These are phyloP conservation scores for Erythrobasidium yunnanense DNA, from an alignment of 768 basidiomycete genomes.

Conservation along the genomic window DNA sequence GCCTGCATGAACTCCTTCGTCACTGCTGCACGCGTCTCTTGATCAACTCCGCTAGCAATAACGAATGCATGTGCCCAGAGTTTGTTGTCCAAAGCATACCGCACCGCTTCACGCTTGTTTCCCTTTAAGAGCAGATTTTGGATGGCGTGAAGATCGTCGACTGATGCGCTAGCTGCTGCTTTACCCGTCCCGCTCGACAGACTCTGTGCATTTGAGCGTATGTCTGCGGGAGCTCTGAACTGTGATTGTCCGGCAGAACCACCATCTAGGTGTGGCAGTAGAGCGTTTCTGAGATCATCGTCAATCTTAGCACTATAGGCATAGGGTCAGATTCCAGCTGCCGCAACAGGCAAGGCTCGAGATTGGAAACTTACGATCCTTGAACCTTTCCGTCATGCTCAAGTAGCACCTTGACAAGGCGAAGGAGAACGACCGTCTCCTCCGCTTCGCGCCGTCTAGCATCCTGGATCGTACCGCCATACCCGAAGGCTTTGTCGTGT, in stretches of 20 bases:
- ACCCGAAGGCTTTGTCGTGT: slow-evolving; percentile 52
- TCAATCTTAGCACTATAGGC: slow-evolving; percentile 50
- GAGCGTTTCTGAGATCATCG: slow-evolving; percentile 57
- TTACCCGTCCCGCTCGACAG: too few relatives aligned
- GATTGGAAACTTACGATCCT: slow-evolving; percentile 58
- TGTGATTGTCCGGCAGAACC: background rate
- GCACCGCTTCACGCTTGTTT: slow-evolving; percentile 72
- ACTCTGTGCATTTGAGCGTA: background rate
- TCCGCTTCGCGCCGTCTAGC: slow-evolving; percentile 55
- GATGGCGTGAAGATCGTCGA: slow-evolving; percentile 63
- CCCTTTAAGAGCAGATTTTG: slow-evolving; percentile 70
- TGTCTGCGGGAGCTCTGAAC: slow-evolving; percentile 45
- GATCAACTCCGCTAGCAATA: slow-evolving; percentile 83
- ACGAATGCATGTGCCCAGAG: slow-evolving; percentile 94
- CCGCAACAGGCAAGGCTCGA: background rate
- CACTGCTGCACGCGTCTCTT: slow-evolving; percentile 84
- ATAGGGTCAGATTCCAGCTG: slow-evolving; percentile 26
- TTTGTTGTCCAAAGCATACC: slow-evolving; percentile 73
- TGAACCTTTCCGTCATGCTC: slow-evolving; percentile 78
- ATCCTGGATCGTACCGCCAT: background rate
- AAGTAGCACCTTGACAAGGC: slow-evolving; percentile 65
- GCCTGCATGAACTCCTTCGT: slow-evolving; percentile 70
- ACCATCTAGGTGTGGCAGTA: slow-evolving; percentile 39
- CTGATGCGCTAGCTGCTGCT: too few relatives aligned
- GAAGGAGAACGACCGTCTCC: slow-evolving; percentile 63